Base-by-base conservation (phyloP, 1,284 basidiomycete genomes). In the Thecaphora thlaspeos region DNA sequence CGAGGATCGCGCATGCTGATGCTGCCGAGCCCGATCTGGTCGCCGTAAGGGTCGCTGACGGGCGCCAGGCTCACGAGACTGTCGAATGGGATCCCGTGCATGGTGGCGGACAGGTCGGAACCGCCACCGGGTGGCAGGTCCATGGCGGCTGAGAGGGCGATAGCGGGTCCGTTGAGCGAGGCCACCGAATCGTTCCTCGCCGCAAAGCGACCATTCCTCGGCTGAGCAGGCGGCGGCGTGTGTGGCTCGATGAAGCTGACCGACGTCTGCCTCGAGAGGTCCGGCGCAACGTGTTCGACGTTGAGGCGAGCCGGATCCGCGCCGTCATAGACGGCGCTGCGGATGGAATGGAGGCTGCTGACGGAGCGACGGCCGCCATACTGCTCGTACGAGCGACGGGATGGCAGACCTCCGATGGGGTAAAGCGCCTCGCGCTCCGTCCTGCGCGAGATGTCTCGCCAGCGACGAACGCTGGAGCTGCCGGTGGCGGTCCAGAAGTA, bases 401-500 rank as follows among this genome's bases (percentile, higher is more conserved):
- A 17, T 4, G 4, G 32, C 7, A 17, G 15, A 3, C 61, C 49
- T 12, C 46, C 48, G 22, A 69, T 63, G 1, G 68, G 70, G 34
- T 71, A 69, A 39, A 65, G 51, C 4, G 70, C 54, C 39, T 65
- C 62, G 17, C 70, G 46, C 21, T 69, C 50, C 2, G 55, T 51
- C 5, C 61, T 51, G n/a, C 66, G 51, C 11, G 75, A 81, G 2
- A 83, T 81, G 51, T 84, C 83, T 23, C 81, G 82, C 94, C 94
- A 98, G 24, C 91, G 83, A 68, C 83, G 86, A 61, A 96, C 83
- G 58, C 83, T 87, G 8, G 90, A 89, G 48, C 83, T 85, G 2
- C 89, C 87, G 1, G 88, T 88, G 0, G 93, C 91, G 0, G 93
- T 90, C 93, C 93, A 98, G 2, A 98, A 82, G 41, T 88, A 83